These are phyloP conservation scores for Lindgomyces ingoldianus DNA, from an alignment of 495 filamentous ascomycete genomes.

Conservation along the genomic window DNA sequence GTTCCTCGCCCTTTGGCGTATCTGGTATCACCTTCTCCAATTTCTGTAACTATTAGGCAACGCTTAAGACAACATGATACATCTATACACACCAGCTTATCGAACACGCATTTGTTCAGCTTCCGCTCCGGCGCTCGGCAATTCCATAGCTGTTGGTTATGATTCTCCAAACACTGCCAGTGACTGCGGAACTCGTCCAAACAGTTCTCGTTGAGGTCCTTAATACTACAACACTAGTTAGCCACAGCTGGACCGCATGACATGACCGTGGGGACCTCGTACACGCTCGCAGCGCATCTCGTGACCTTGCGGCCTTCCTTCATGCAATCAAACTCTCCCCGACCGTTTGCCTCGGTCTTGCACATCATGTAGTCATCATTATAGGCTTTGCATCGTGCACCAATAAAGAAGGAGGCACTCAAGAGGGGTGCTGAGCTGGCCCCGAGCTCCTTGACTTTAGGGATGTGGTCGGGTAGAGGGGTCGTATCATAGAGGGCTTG, in stretches of 20 bases:
- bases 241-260: not conserved
- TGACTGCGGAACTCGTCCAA: conserved; percentile 85
- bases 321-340: conserved; percentile 90
- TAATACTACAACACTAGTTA: conserved; percentile 58
- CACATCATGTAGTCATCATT: conserved; percentile 99
- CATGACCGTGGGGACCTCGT: conserved; percentile 46
- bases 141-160: conserved; percentile 95
- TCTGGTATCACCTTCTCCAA: conserved; percentile 89
- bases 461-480: conserved; percentile 87
- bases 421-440: conserved; percentile 86
- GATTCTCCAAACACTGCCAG: conserved; percentile 93
- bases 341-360: conserved; percentile 86
- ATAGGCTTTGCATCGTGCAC: conserved; percentile 87
- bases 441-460: conserved; percentile 87
- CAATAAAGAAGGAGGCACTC: conserved; percentile 96
- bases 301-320: conserved; percentile 96
- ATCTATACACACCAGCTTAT: conserved; percentile 74
- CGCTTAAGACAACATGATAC: not conserved
- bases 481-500: conserved; percentile 91
- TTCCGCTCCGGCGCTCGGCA: conserved; percentile 77
- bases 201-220: conserved; percentile 95
- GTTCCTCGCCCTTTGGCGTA: conserved; percentile 70
- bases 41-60: conserved; percentile 55
- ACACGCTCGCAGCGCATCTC: conserved; percentile 94
- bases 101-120: conserved; percentile 89